phyloP scores from a whole-genome alignment of 352 stramenopile genomes.

The Aphanomyces invadans region DNA sequence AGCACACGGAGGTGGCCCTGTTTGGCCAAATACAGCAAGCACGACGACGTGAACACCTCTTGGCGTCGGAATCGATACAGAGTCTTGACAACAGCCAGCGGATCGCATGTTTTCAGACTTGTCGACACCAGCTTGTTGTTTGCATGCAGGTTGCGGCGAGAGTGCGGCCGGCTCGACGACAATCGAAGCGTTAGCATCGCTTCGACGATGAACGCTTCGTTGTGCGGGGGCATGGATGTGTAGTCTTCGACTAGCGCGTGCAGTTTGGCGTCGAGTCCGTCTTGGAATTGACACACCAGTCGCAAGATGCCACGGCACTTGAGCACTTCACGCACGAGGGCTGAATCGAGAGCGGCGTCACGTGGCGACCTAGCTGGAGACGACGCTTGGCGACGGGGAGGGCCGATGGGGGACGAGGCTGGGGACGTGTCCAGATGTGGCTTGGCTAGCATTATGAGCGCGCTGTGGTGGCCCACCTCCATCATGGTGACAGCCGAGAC shows the following conservation, averaged over 20 bases:
- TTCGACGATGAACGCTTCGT: neutral
- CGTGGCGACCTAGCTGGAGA: neutral
- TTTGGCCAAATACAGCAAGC: neutral
- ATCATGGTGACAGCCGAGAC: neutral
- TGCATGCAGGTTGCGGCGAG: neutral
- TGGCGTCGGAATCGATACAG: constrained; percentile 2
- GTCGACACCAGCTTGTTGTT: no score
- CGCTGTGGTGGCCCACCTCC: neutral
- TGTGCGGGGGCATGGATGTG: neutral
- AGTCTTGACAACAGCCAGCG: neutral
- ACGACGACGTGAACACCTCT: neutral
- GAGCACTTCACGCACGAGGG: neutral
- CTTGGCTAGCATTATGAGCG: neutral
- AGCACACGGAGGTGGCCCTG: constrained; percentile 21
- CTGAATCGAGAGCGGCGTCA: neutral
- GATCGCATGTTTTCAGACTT: no score
- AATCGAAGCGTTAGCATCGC: neutral
- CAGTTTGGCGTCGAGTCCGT: neutral
- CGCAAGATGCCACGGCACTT: neutral
- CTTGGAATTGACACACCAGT: neutral
- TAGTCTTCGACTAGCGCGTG: neutral
- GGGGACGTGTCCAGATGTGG: neutral
- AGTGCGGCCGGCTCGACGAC: neutral
- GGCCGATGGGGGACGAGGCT: neutral
- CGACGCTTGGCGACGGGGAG: neutral